Percentiles rank a stretch among this genome's conserved stretches.
Conservation (phyloP, 2,329 filamentous ascomycete species). For the Aureobasidium melanogenum region DNA sequence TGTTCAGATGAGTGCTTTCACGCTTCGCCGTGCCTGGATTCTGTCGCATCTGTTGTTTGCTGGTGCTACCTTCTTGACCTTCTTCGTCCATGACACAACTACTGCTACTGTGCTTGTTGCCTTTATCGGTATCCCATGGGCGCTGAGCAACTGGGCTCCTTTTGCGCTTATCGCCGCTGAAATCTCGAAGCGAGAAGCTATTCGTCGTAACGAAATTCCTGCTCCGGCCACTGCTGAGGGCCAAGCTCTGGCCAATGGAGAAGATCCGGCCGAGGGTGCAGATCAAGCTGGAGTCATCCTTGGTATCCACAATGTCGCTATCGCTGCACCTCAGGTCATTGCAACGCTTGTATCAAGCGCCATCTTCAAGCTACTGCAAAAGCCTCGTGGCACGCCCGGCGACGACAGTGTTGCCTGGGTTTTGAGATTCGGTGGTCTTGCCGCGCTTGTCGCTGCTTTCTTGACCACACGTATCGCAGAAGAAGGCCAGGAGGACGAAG, state of each 20-base stretch:
- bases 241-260: slow-evolving; percentile 32
- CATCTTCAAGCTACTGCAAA: slow-evolving; percentile 80
- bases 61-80: slow-evolving; percentile 70
- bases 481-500: slow-evolving; percentile 28
- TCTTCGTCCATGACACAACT: slow-evolving; percentile 63
- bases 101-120: slow-evolving; percentile 70
- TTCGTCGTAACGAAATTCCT: slow-evolving; percentile 42
- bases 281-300: slow-evolving; percentile 85
- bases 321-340: slow-evolving; percentile 84
- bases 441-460: slow-evolving; percentile 67
- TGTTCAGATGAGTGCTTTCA: slow-evolving; percentile 72
- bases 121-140: slow-evolving; percentile 83
- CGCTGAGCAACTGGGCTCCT: slow-evolving; percentile 85
- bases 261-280: slow-evolving; percentile 47
- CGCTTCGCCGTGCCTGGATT: slow-evolving; percentile 82
- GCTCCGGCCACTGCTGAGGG: slow-evolving; percentile 28
- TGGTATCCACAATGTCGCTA: slow-evolving; percentile 91
- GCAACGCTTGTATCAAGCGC: slow-evolving; percentile 76
- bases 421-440: slow-evolving; percentile 71
- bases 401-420: slow-evolving; percentile 85
- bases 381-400: slow-evolving; percentile 72
- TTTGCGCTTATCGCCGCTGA: slow-evolving; percentile 93
- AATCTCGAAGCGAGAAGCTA: slow-evolving; percentile 72
- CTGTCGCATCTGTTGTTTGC: slow-evolving; percentile 77
- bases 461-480: slow-evolving; percentile 62